These are phyloP conservation scores for Boletus rubropictus DNA, from an alignment of 768 basidiomycete genomes.

Conservation along the genomic window DNA sequence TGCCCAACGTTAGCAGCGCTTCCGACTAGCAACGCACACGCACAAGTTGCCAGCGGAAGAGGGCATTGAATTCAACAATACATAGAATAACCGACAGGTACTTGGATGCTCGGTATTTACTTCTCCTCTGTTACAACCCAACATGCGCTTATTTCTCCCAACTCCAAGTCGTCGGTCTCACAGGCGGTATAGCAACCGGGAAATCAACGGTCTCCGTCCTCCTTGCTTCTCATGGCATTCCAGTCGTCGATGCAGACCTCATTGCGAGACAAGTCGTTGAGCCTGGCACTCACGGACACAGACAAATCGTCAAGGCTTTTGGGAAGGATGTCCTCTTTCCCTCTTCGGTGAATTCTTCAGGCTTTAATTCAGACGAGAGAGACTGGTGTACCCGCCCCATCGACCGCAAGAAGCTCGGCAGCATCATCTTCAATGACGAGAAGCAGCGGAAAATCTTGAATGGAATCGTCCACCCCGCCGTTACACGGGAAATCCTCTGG, in stretches of 20 bases:
- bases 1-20: too few relatives aligned
- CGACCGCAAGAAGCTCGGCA: conserved; percentile 78
- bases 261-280: conserved; percentile 81
- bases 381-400: conserved; percentile 54
- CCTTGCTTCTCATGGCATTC: conserved; percentile 58
- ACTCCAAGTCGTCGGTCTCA: conserved; percentile 78
- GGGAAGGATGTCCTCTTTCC: conserved; percentile 60
- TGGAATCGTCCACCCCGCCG: conserved; percentile 84
- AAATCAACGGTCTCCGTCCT: conserved; percentile 88
- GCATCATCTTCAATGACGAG: conserved; percentile 78
- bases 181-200: conserved; percentile 94
- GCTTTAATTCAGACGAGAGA: neutral
- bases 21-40: too few relatives aligned
- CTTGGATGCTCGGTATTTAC: conserved; percentile 16
- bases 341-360: neutral
- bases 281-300: conserved; percentile 73
- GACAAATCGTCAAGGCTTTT: conserved; percentile 62
- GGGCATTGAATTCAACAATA: too few relatives aligned
- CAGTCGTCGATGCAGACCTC: conserved; percentile 90
- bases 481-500: conserved; percentile 72
- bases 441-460: conserved; percentile 70
- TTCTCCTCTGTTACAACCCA: neutral
- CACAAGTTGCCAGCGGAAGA: too few relatives aligned
- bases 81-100: too few relatives aligned
- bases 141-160: neutral